phyloP scores from a whole-genome alignment of 257 asterid species.

The Petunia axillaris region DNA sequence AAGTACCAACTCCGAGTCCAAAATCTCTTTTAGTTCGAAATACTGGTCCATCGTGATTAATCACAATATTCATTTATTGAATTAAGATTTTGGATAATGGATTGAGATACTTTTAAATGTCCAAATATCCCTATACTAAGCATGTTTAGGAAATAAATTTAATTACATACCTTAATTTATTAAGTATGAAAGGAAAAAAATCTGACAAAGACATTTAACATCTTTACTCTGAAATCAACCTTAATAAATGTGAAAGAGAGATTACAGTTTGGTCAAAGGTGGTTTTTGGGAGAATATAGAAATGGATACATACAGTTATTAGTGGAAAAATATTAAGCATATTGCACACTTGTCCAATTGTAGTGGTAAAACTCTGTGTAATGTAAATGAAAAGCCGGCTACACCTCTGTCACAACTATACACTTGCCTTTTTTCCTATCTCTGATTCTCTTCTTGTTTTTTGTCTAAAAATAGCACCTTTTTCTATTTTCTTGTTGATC shows the following conservation, averaged over 20 bases:
- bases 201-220: neutral
- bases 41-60: too few relatives aligned
- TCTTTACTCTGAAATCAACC: neutral
- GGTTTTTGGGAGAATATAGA: neutral
- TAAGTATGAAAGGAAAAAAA: neutral
- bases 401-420: slow-evolving; percentile 45
- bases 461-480: slow-evolving; percentile 3
- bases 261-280: neutral
- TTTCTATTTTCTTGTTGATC: slow-evolving; percentile 29
- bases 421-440: slow-evolving; percentile 31
- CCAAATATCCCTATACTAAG: neutral
- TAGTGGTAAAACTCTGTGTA: slow-evolving; percentile 29
- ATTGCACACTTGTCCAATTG: neutral
- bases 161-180: neutral
- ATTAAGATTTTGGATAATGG: neutral
- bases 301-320: neutral
- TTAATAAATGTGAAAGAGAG: neutral
- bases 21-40: too few relatives aligned
- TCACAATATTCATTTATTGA: too few relatives aligned
- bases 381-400: slow-evolving; percentile 76
- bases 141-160: neutral
- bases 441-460: slow-evolving; percentile 25
- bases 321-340: neutral
- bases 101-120: slow-evolving; percentile 26
- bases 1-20: too few relatives aligned